phyloP scores from a whole-genome alignment of 257 asterid species.

The Nicotiana attenuata region DNA sequence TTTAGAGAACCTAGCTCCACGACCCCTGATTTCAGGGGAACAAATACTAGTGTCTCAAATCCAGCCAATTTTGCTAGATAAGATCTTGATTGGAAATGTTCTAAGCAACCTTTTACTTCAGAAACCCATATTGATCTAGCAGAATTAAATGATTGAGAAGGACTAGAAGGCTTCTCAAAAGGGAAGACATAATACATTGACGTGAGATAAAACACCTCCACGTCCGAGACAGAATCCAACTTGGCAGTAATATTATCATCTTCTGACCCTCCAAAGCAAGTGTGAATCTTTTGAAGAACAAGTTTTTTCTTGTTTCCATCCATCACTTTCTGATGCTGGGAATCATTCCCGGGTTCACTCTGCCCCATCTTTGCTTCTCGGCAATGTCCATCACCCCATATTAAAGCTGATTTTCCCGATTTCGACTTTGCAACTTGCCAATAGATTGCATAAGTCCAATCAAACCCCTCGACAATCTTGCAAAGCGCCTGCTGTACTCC shows the following conservation, averaged over 20 bases:
- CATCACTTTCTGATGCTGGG: conserved; percentile 9
- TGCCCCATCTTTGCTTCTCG: conserved; percentile 41
- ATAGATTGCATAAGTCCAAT: conserved; percentile 84
- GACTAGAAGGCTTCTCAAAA: conserved; percentile 85
- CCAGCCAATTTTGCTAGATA: conserved; percentile 55
- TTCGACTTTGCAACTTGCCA: conserved; percentile 92
- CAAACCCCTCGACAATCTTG: conserved; percentile 71
- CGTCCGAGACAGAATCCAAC: conserved; percentile 60
- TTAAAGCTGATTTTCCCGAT: conserved; percentile 86
- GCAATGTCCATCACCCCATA: conserved; percentile 96
- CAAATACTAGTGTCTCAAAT: conserved; percentile 52
- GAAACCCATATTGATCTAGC: conserved; percentile 79
- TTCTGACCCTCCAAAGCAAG: conserved; percentile 70
- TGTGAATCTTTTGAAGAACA: conserved; percentile 65
- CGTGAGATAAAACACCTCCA: conserved; percentile 75
- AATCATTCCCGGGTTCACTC: conserved; percentile 20
- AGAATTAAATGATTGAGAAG: conserved; percentile 91
- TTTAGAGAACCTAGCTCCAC: conserved; percentile 76
- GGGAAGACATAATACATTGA: conserved; percentile 89
- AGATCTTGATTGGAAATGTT: conserved; percentile 72
- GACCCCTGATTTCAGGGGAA: conserved; percentile 81
- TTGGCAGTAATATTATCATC: conserved; percentile 63
- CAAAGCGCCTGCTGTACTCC: conserved; percentile 66
- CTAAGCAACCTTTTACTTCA: conserved; percentile 43
- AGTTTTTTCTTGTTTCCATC: conserved; percentile 47